Evolutionary conservation across 1,284 basidiomycete species (phyloP), one percentile per base, ranked within the genome.

Genomic region (Moesziomyces parantarcticus): DNA sequence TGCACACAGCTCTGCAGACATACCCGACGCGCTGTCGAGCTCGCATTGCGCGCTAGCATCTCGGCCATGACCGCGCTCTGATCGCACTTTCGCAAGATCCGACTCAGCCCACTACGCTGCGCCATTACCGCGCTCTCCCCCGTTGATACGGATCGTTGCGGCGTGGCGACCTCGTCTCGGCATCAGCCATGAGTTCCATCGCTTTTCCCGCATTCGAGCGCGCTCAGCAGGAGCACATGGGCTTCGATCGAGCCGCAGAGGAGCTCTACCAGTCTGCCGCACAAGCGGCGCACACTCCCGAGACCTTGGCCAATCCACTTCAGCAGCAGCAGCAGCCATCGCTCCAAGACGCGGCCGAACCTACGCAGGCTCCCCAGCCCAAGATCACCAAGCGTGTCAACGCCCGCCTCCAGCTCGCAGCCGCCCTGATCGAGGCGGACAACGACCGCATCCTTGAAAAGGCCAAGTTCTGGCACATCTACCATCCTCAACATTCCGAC

Each of bases 381-480:
- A 70, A 69, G 46, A 67, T 79, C 47, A 67, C 73, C 25, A 79
- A 79, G 32, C 66, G 71, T n/a, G 53, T 72, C 57, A 78, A 78
- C 40, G 76, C 76, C 26, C 69, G 76, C 43, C 70, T 78, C 10
- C 79, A 81, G 54, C 73, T 81, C 10, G 81, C 81, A 26, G 81
- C 81, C 5, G 81, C 81, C 9, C 75, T 83, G 34, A 75, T 83
- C 54, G 81, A 83, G 47, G 79, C 79, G 5, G 81, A 83, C 75
- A 83, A 83, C 51, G 79, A 81, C 3, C 53, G 70, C 10, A 78
- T 82, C 45, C 49, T 67, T 23, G 58, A 53, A 49, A 78, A 70
- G 23, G 69, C 72, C 2, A 67, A 62, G n/a, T 58, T 70, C 42
- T 72, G 63, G 62, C 58, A 69, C 44, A 69, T 63, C 41, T 64